These are phyloP conservation scores for Scenedesmus sp. DNA, from an alignment of 163 green algal genomes.

Conservation along the genomic window DNA sequence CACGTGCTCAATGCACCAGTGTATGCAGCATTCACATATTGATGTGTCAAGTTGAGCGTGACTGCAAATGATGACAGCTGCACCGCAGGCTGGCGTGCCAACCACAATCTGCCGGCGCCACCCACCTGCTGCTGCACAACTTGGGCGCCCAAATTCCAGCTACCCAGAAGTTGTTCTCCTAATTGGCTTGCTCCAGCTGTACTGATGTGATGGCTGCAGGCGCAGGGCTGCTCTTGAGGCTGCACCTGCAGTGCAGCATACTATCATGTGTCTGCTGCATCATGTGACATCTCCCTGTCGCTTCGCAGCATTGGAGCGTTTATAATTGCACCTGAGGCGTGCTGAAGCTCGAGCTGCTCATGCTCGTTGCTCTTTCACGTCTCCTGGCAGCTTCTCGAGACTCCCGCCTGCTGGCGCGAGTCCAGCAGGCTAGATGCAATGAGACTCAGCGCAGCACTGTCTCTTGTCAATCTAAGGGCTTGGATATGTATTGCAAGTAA, in stretches of 20 bases:
- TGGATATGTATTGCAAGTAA: too few relatives aligned
- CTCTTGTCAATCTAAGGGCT: too few relatives aligned
- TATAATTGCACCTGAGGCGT: neutral
- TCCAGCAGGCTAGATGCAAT: slow-evolving; percentile 17
- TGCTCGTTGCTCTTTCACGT: neutral
- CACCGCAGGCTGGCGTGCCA: neutral
- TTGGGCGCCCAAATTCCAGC: neutral
- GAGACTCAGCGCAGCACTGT: too few relatives aligned
- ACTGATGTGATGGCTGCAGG: neutral
- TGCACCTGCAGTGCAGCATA: neutral
- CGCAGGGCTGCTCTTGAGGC: neutral
- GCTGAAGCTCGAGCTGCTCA: neutral
- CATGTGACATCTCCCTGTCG: neutral
- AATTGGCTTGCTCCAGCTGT: neutral
- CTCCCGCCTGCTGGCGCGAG: neutral
- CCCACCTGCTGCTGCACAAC: neutral
- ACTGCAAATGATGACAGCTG: neutral
- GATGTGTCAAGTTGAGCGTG: too few relatives aligned
- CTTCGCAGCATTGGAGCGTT: neutral
- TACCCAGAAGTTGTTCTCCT: neutral
- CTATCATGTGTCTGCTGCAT: neutral
- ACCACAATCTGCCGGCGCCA: neutral
- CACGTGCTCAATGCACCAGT: too few relatives aligned
- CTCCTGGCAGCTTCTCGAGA: neutral
- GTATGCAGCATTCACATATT: too few relatives aligned